A percentile compares a stretch with the other conserved stretches of the same genome.
Evolutionary conservation across 2,329 filamentous ascomycete genomes (phyloP).

Genomic region (Talaromyces rugulosus): DNA sequence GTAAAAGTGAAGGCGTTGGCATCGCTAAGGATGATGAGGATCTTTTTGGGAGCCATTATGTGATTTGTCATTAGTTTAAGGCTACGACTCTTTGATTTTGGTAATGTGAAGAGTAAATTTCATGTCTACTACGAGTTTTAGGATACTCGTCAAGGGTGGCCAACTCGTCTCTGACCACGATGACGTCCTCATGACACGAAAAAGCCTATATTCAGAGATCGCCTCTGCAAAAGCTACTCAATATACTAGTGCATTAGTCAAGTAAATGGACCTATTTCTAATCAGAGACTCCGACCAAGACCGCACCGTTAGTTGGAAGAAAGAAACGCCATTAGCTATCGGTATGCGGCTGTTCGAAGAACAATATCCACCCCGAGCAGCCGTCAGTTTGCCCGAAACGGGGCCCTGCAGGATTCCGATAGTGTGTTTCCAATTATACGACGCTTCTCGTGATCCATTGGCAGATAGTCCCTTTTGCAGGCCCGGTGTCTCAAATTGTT

Average conservation of each 20-base stretch:
- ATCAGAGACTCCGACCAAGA: not conserved
- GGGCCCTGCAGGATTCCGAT: not conserved
- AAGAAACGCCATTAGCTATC: not conserved
- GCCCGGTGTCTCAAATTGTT: not conserved
- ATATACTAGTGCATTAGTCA: not conserved
- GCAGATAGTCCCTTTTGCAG: not conserved
- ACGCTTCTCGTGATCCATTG: not conserved
- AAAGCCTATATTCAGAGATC: not conserved
- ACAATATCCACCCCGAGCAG: not conserved
- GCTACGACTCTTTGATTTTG: not conserved
- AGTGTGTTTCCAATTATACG: not conserved
- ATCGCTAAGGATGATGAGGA: conserved; percentile 45
- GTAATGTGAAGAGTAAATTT: not conserved
- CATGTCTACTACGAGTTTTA: not conserved
- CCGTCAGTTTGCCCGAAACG: not conserved
- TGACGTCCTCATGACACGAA: conserved; percentile 3
- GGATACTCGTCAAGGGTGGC: not conserved
- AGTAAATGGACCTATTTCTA: not conserved
- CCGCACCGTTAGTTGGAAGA: not conserved
- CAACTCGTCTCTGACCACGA: not conserved
- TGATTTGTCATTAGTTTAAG: not conserved
- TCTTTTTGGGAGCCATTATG: conserved; percentile 31
- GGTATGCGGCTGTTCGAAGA: not conserved
- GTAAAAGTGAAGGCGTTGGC: conserved; percentile 35
- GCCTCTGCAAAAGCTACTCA: not conserved